A percentile compares a stretch with the other conserved stretches of the same genome.
phyloP scores from a whole-genome alignment of 2,329 filamentous ascomycete species.

The Nectriaceae sp. region DNA sequence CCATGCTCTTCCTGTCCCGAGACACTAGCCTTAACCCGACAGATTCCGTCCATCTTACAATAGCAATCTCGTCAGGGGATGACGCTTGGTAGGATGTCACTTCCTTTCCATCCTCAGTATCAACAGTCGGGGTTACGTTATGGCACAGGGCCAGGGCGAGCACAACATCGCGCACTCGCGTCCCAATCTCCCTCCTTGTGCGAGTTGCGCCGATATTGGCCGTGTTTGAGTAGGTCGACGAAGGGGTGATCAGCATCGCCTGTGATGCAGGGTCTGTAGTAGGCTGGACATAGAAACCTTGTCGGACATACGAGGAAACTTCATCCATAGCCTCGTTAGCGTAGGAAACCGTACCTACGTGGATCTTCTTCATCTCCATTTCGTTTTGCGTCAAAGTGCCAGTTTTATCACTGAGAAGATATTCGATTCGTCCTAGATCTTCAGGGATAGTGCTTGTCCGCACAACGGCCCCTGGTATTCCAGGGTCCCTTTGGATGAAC shows the following conservation, averaged over 20 bases:
- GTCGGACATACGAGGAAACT: conserved; percentile 80
- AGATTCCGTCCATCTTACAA: conserved; percentile 91
- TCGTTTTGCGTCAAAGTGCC: conserved; percentile 98
- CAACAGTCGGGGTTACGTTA: conserved; percentile 84
- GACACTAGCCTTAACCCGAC: conserved; percentile 84
- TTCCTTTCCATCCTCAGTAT: conserved; percentile 76
- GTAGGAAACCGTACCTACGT: conserved; percentile 96
- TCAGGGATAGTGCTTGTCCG: conserved; percentile 97
- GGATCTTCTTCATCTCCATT: conserved; percentile 99
- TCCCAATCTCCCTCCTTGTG: conserved; percentile 89
- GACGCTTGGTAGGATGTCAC: conserved; percentile 93
- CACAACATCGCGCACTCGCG: conserved; percentile 89
- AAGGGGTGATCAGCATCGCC: conserved; percentile 70
- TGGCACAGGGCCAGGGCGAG: conserved; percentile 91
- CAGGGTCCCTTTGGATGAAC: conserved; percentile 90
- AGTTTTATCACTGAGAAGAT: conserved; percentile 94
- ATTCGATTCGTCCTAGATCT: conserved; percentile 93
- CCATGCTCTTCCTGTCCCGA: conserved; percentile 85
- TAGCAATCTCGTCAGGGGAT: conserved; percentile 96
- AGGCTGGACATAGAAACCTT: conserved; percentile 69
- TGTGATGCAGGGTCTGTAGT: conserved; percentile 47
- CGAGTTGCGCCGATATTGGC: conserved; percentile 69
- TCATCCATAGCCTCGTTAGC: conserved; percentile 99
- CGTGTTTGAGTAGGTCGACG: conserved; percentile 66
- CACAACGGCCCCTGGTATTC: conserved; percentile 89